Percentiles rank a stretch among this genome's conserved stretches.
phyloP scores from a whole-genome alignment of 441 rosid species.

The Daphne laureola region DNA sequence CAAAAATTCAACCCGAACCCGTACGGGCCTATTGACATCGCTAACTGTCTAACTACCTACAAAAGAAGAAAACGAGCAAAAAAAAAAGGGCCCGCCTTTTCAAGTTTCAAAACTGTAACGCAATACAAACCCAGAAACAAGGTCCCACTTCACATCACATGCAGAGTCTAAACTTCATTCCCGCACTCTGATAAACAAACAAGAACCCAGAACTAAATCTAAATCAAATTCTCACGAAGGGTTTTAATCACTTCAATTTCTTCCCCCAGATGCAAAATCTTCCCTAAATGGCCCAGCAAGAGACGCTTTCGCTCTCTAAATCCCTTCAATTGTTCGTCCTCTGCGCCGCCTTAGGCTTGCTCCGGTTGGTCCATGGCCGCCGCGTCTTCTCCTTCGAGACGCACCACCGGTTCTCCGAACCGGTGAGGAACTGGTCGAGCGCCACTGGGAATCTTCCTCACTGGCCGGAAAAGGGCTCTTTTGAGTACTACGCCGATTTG shows the following conservation, averaged over 20 bases:
- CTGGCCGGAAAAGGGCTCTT: constrained; percentile 58
- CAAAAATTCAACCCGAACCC: no score
- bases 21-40: no score
- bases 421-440: constrained; percentile 46
- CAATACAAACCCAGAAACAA: not conserved
- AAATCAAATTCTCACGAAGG: not conserved
- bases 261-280: constrained; percentile 12
- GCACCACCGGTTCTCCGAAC: constrained; percentile 75
- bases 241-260: constrained; percentile 1
- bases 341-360: constrained; percentile 23
- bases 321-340: constrained; percentile 28
- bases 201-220: not conserved
- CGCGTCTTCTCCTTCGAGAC: constrained; percentile 76
- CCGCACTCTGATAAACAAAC: constrained; percentile 6
- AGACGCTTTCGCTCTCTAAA: constrained; percentile 29
- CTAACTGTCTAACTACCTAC: no score
- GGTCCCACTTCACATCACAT: constrained; percentile 19
- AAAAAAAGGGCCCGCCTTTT: constrained; percentile 14
- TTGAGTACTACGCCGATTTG: constrained; percentile 62
- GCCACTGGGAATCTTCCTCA: constrained; percentile 26
- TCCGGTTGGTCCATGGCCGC: constrained; percentile 32
- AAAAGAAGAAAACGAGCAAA: not conserved
- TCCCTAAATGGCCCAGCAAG: not conserved
- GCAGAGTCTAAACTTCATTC: constrained; percentile 2
- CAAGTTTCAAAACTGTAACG: constrained; percentile 11